Evolutionary conservation across 2,329 filamentous ascomycete genomes (phyloP).

Genomic region (Biscogniauxia sp.): DNA sequence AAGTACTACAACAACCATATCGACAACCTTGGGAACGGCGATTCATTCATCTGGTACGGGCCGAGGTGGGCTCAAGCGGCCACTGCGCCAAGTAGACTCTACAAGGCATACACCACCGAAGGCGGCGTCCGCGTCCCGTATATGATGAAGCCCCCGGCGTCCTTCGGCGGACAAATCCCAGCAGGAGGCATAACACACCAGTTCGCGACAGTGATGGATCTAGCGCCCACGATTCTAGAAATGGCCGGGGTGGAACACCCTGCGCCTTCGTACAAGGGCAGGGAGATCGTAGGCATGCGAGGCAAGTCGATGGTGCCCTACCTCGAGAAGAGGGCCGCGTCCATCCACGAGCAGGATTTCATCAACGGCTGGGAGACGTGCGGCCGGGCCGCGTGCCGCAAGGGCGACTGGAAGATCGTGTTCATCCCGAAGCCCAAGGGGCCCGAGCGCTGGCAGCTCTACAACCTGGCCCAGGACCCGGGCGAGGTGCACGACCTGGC

Average conservation of each 20-base stretch:
- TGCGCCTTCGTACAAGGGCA: slow-evolving; percentile 44
- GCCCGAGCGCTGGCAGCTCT: slow-evolving; percentile 49
- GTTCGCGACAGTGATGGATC: slow-evolving; percentile 53
- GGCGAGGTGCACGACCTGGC: slow-evolving; percentile 43
- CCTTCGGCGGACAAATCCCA: slow-evolving; percentile 23
- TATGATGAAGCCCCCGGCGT: slow-evolving; percentile 42
- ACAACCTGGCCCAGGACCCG: slow-evolving; percentile 43
- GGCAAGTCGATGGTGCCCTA: slow-evolving; percentile 36
- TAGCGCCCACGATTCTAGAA: slow-evolving; percentile 46
- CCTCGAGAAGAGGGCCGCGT: slow-evolving; percentile 23
- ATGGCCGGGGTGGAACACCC: slow-evolving; percentile 51
- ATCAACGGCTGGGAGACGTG: slow-evolving; percentile 39
- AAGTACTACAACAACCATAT: slow-evolving; percentile 58
- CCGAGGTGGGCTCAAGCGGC: slow-evolving; percentile 49
- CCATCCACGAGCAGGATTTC: slow-evolving; percentile 36
- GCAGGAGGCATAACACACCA: slow-evolving; percentile 43
- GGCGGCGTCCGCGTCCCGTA: slow-evolving; percentile 54
- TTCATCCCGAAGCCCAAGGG: slow-evolving; percentile 49
- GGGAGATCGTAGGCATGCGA: slow-evolving; percentile 34
- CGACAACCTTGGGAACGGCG: slow-evolving; percentile 55
- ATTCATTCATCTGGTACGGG: slow-evolving; percentile 62
- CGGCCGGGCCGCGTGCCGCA: slow-evolving; percentile 33
- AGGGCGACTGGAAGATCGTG: slow-evolving; percentile 40
- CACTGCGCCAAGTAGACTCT: slow-evolving; percentile 36
- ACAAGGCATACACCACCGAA: slow-evolving; percentile 44